A percentile compares a stretch with the other conserved stretches of the same genome.
Evolutionary conservation across 805 yeast species (phyloP).

Genomic region (Spathaspora boniae): DNA sequence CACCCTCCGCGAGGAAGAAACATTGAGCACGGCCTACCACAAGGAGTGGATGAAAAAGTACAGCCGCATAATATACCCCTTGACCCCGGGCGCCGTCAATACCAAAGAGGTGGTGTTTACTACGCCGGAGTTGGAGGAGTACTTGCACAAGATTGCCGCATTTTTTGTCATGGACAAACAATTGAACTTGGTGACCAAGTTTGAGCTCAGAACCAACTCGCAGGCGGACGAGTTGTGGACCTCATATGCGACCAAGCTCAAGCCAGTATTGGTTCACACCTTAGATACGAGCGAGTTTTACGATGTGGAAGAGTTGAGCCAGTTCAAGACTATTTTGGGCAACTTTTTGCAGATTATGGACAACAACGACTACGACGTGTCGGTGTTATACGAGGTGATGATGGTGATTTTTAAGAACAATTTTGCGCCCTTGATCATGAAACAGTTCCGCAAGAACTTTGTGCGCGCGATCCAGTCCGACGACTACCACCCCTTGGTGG

Average conservation of each 20-base stretch:
- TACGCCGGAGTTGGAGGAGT: constrained; percentile 43
- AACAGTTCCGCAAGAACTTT: constrained; percentile 60
- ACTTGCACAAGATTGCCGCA: constrained; percentile 64
- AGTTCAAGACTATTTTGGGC: constrained; percentile 63
- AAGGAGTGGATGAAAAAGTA: constrained; percentile 71
- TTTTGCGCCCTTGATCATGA: constrained; percentile 54
- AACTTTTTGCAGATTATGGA: constrained; percentile 74
- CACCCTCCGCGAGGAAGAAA: constrained; percentile 63
- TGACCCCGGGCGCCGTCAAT: constrained; percentile 40
- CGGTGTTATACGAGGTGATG: constrained; percentile 59
- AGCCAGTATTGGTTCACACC: constrained; percentile 53
- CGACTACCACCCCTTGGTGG: constrained; percentile 83
- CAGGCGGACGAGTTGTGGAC: constrained; percentile 76
- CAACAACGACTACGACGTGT: constrained; percentile 58
- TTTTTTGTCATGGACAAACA: constrained; percentile 75
- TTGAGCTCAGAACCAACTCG: constrained; percentile 57
- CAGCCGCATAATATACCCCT: constrained; percentile 66
- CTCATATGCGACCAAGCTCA: constrained; percentile 53
- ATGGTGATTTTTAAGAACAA: constrained; percentile 53
- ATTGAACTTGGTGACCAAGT: constrained; percentile 59
- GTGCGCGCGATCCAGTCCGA: constrained; percentile 64
- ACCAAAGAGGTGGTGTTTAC: constrained; percentile 7
- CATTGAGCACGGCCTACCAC: constrained; percentile 58
- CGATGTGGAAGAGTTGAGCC: constrained; percentile 41
- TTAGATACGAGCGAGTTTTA: constrained; percentile 37